phyloP scores from a whole-genome alignment of 2,329 filamentous ascomycete genomes.

The Colletotrichum sp. region DNA sequence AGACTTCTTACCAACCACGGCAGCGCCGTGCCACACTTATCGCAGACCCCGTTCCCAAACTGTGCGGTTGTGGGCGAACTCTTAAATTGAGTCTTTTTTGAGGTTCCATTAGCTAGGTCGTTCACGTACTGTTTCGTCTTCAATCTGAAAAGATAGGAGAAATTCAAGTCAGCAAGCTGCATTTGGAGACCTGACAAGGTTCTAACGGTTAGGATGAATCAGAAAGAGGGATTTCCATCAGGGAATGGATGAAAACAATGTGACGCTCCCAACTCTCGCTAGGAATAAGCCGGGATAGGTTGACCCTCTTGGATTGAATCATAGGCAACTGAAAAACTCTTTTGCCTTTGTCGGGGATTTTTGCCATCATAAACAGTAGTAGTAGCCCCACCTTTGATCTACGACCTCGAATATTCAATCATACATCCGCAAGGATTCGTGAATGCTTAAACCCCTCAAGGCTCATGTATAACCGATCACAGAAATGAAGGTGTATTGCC shows the following conservation, averaged over 20 bases:
- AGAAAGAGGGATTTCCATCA: not conserved
- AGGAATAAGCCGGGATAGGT: not conserved
- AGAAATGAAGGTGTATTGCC: not conserved
- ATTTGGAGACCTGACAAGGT: not conserved
- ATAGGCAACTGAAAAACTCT: not conserved
- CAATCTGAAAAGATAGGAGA: not conserved
- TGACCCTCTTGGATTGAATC: not conserved
- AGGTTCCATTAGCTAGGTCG: not conserved
- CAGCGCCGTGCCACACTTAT: not conserved
- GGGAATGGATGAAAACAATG: not conserved
- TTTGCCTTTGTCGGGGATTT: not conserved
- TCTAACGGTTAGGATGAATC: not conserved
- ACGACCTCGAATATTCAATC: not conserved
- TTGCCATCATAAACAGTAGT: not conserved
- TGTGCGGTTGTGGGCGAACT: not conserved
- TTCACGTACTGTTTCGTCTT: not conserved
- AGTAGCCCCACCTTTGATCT: not conserved
- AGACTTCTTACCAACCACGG: not conserved
- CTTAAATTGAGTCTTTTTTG: not conserved
- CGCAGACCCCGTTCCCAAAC: not conserved
- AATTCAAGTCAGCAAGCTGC: not conserved
- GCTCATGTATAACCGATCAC: not conserved
- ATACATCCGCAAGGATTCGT: not conserved
- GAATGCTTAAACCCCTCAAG: not conserved
- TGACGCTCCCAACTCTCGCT: not conserved